Evolutionary conservation across 768 basidiomycete genomes (phyloP), one percentile per base, ranked within the genome.

Genomic region (Serpula lacrymans): DNA sequence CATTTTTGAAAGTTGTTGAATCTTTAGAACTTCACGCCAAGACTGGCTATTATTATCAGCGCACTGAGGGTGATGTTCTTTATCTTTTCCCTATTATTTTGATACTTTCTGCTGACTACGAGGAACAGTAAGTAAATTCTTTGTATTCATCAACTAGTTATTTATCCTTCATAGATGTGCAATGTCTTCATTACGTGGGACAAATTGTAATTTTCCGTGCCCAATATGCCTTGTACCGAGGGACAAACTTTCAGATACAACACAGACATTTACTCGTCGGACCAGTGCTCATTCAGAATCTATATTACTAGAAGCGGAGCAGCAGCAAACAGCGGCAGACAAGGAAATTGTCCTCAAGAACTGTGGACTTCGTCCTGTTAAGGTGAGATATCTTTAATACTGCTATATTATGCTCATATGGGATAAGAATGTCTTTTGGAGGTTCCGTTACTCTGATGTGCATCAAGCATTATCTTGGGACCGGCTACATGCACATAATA

Each of bases 81-180:
- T 44, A 24, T 5, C 41, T 72, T 0, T 72, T 53, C 36, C 68
- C 68, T 9, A 20, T 41, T 4, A 41, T 48, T 28, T 34, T 45
- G 10, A 65, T 70, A 8, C 41, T 70, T 3, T 64, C 61, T n/a
- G 60, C 66, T 14, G 69, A 72, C 35, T 74, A 69, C 42, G 63
- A 71, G 46, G 70, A 74, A 54, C 63, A 65, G 71, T 72, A 58
- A 24, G 66, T 47, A 5, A 29, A 29, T 37, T 33, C 16, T 40
- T 14, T 9, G 26, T 17, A 7, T 24, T 29, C 11, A 16, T 2
- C 31, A 18, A 30, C 11, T 23, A 27, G 6, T n/a, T 24, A 36
- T 18, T 41, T 10, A 37, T 16, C 10, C 18, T n/a, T 21, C 14
- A 12, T 16, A 69, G 67, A 39, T 59, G 47, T 24, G 44, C 63